A percentile compares a stretch with the other conserved stretches of the same genome.
phyloP scores from a whole-genome alignment of 305 asterid species.

The Rubia tinctorum region DNA sequence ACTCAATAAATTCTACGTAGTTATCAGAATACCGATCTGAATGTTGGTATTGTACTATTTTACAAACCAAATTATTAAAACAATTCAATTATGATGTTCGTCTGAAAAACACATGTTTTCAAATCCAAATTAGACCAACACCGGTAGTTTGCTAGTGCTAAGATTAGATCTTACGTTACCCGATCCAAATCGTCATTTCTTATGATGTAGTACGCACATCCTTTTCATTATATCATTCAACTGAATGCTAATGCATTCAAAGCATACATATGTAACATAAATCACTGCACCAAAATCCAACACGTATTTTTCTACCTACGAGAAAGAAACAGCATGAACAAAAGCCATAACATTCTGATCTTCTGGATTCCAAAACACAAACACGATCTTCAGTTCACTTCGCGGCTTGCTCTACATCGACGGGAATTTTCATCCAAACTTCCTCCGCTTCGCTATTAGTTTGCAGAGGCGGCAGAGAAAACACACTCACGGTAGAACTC shows the following conservation, averaged over 20 bases:
- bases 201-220: too few species aligned
- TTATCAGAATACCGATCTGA: neutral
- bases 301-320: neutral
- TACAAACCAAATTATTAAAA: neutral
- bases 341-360: neutral
- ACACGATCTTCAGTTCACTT: slow-evolving; percentile 14
- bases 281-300: neutral
- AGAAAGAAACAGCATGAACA: neutral
- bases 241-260: neutral
- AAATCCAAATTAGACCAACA: too few species aligned
- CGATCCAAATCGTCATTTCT: too few species aligned
- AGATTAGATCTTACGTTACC: too few species aligned
- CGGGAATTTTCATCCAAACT: slow-evolving; percentile 30
- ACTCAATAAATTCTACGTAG: neutral
- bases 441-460: slow-evolving; percentile 39
- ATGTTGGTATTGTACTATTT: neutral
- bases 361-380: neutral
- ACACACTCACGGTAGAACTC: slow-evolving; percentile 63
- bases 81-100: too few species aligned
- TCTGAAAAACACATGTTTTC: too few species aligned
- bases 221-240: neutral
- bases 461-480: slow-evolving; percentile 69
- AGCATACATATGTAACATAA: neutral
- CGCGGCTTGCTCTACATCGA: slow-evolving; percentile 31
- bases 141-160: too few species aligned